Base-by-base conservation (phyloP, 208 protist species). In the Phytomonas sp. region DNA sequence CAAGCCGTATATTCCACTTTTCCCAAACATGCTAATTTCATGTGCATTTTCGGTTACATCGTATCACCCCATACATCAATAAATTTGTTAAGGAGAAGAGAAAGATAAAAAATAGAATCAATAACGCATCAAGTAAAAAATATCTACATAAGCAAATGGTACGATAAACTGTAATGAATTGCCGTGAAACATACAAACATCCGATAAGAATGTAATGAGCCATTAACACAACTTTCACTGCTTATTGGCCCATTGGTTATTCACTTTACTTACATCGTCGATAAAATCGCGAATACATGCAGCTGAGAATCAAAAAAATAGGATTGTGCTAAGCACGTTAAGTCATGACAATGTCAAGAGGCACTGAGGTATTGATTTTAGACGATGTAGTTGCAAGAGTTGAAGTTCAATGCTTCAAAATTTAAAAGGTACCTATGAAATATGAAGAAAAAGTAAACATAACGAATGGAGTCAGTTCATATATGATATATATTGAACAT, bases 71-170 rank as follows among this genome's bases (percentile, higher is more conserved):
- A 56, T 56, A 32, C 29, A 66, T 30, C 29, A 72, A 66, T 26
- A 40, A 59, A 5, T 37, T 42, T 8, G 23, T 34, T n/a, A 67
- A 66, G 56, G 65, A 60, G 23, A 60, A 71, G 14, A 72, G 42
- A 68, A 42, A 74, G 60, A 69, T 19, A 32, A 26, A 56, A 65
- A n/a, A 61, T 68, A 73, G 30, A 70, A 72, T 60, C 37, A 60
- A 61, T 37, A 69, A 60, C n/a, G 23, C 36, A n/a, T n/a, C 30
- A 14, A 32, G 31, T 4, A 29, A 63, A 74, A 69, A 0, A 65
- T 52, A 65, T 65, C 11, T 60, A 65, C 61, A 56, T 52, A 6
- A 45, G 19, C 26, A 23, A 65, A 26, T 52, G 6, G 19, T 19
- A 65, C 33, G 1, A 32, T 52, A 45, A 71, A 29, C 33, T 31